Evolutionary conservation across 176 grass and related monocot genomes (phyloP).

Genomic region (Aegilops tauschii): DNA sequence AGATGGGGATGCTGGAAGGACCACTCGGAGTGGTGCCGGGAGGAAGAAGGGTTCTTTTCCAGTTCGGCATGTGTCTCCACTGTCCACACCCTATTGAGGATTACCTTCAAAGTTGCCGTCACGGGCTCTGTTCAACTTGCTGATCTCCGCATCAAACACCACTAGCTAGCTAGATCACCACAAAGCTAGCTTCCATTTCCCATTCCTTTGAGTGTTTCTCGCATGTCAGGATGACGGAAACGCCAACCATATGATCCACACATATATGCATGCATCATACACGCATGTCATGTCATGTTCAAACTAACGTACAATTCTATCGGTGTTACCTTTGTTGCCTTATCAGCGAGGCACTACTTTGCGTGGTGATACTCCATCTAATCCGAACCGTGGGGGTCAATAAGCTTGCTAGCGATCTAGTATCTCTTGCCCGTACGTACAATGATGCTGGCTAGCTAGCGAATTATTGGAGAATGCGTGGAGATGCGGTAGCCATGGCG

Average conservation of each 20-base stretch:
- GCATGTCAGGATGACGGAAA: neutral
- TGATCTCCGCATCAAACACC: constrained; percentile 16
- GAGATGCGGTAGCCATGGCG: neutral
- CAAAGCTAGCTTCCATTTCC: neutral
- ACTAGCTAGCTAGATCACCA: neutral
- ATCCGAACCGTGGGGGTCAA: neutral
- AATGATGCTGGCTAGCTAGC: neutral
- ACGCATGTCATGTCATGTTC: neutral
- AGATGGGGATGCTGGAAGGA: neutral
- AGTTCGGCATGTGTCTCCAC: constrained; percentile 1
- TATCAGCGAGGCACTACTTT: constrained; percentile 24
- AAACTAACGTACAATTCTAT: neutral
- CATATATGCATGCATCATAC: neutral
- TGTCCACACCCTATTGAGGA: constrained; percentile 3
- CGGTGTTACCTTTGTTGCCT: neutral
- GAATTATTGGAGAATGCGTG: constrained; percentile 18
- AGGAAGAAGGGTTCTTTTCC: constrained; percentile 21
- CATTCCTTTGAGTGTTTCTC: neutral
- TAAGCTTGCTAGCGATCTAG: neutral
- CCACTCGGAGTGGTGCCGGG: constrained; percentile 15
- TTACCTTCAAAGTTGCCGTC: constrained; percentile 18
- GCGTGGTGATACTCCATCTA: neutral
- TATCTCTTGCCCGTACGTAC: constrained; percentile 11
- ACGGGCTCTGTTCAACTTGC: constrained; percentile 11
- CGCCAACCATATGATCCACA: neutral